Evolutionary conservation across 495 filamentous ascomycete species (phyloP), one percentile per base, ranked within the genome.

Genomic region (Bryoglossum gracile): DNA sequence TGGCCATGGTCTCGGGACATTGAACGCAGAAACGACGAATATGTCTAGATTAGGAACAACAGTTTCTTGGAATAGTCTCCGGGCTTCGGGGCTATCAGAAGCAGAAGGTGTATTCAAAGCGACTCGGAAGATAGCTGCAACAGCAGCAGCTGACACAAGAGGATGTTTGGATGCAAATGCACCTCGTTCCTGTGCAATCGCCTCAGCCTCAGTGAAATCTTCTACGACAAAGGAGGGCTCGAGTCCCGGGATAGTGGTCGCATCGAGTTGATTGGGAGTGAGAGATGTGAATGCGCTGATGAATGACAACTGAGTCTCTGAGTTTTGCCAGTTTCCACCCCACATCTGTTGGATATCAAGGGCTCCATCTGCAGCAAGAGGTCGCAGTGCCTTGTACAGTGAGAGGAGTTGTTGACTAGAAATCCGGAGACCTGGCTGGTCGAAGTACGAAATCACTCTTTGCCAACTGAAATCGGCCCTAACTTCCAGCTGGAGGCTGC

Each of bases 251-350:
- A 95, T 90, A 36, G 83, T 82, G 16, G 80, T 83, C 3, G 82
- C 82, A 65, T 96, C 89, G 9, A 94, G 70, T 42, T 88, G 77
- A 8, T 87, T 81, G 2, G 81, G 75, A 39, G 69, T 70, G 38
- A 84, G 68, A 1, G 80, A 81, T 0, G 86, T 69, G 60, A 86
- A 96, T 6, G 89, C 87, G 48, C 81, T 82, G 32, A 96, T 71
- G 59, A 99, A 94, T 11, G 87, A 92, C 43, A 97, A 75, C 49
- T 96, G 94, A 0, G 94, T 86, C 37, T 89, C 78, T 16, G 81
- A 76, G 44, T 94, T 74, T 39, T 86, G 77, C 92, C 94, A 97
- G 37, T 81, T 74, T 26, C 89, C 91, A 49, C 89, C 88, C 92
- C 91, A 97, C 19, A 99, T 74, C 30, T 73, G 77, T 63, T 94